Evolutionary conservation across 2,329 filamentous ascomycete species (phyloP).

Genomic region (Fusarium longipes): DNA sequence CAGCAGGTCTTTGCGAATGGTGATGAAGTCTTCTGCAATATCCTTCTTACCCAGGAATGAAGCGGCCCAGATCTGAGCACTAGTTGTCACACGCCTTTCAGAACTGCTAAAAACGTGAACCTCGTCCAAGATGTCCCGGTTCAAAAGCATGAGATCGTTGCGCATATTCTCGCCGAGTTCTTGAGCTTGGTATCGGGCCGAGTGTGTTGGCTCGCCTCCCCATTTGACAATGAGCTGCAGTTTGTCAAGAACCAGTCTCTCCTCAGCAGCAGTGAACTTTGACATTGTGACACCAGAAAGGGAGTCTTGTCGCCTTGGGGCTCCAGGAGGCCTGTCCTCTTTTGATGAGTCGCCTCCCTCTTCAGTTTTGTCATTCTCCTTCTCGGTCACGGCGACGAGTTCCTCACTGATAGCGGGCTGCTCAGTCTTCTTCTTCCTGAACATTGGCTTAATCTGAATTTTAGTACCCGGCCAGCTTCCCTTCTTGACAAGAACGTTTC

Average conservation of each 20-base stretch:
- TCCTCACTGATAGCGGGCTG: constrained; percentile 58
- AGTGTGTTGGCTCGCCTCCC: constrained; percentile 98
- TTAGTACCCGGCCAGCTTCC: constrained; percentile 95
- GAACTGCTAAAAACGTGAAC: constrained; percentile 96
- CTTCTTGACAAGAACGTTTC: constrained; percentile 91
- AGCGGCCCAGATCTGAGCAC: constrained; percentile 93
- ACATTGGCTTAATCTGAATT: constrained; percentile 99
- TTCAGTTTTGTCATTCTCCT: constrained; percentile 41
- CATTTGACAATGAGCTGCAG: constrained; percentile 98
- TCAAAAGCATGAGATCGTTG: constrained; percentile 92
- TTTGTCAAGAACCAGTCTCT: constrained; percentile 93
- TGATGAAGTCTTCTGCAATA: constrained; percentile 85
- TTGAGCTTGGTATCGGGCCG: constrained; percentile 93
- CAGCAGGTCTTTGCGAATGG: constrained; percentile 90
- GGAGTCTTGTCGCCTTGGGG: constrained; percentile 79
- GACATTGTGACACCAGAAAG: constrained; percentile 92
- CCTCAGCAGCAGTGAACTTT: constrained; percentile 91
- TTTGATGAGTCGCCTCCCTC: constrained; percentile 39
- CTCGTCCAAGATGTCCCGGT: constrained; percentile 90
- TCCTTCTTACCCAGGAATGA: constrained; percentile 91
- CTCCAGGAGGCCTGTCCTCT: constrained; percentile 36
- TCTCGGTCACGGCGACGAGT: constrained; percentile 48
- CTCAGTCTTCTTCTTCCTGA: constrained; percentile 84
- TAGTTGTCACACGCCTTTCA: constrained; percentile 92
- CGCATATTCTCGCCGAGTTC: constrained; percentile 96